Evolutionary conservation across 352 stramenopile species (phyloP).

Genomic region (Thalassiosira mediterranea): DNA sequence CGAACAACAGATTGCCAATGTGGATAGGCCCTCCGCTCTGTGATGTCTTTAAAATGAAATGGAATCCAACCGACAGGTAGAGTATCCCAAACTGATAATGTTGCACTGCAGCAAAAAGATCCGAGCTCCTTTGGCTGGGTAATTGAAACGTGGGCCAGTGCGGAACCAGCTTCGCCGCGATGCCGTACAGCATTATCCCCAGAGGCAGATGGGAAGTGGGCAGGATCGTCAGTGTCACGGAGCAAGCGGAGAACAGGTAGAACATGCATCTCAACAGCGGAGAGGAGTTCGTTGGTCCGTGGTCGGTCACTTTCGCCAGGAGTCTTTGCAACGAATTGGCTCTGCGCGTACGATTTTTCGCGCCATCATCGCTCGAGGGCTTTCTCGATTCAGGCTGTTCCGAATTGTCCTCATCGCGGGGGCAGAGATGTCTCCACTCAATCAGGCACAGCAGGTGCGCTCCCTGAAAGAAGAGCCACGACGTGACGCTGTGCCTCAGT

Average conservation of each 20-base stretch:
- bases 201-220: constrained; percentile 16
- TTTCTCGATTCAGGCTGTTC: too few relatives aligned
- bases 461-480: constrained; percentile 60
- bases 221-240: constrained; percentile 26
- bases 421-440: constrained; percentile 54
- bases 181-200: constrained; percentile 23
- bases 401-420: too few relatives aligned
- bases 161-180: constrained; percentile 25
- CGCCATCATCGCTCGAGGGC: too few relatives aligned
- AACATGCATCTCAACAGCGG: constrained; percentile 15
- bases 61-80: constrained; percentile 61
- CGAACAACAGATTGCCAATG: constrained; percentile 66
- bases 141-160: constrained; percentile 22
- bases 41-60: constrained; percentile 35
- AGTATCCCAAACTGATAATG: constrained; percentile 62
- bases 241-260: constrained; percentile 29
- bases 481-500: constrained; percentile 34
- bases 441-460: constrained; percentile 51
- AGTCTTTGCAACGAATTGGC: too few relatives aligned
- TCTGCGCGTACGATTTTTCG: too few relatives aligned
- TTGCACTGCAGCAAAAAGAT: constrained; percentile 31
- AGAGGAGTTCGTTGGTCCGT: neutral
- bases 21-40: constrained; percentile 47
- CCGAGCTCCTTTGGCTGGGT: neutral
- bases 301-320: neutral